These are phyloP conservation scores for Trifolium fragiferum DNA, from an alignment of 306 rosid species.

Conservation along the genomic window DNA sequence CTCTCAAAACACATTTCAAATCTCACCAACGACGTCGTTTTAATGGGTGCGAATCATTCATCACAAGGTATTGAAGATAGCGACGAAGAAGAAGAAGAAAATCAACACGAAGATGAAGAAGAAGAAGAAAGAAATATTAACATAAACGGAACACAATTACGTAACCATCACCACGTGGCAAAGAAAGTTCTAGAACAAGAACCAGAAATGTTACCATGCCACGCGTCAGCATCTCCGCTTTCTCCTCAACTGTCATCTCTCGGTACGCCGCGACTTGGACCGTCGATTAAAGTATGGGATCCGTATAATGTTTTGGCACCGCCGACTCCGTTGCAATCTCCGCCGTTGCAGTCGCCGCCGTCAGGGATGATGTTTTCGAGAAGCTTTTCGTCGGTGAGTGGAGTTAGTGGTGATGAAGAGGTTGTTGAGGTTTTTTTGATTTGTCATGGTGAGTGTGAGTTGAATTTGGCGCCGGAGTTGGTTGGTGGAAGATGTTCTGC, in stretches of 20 bases:
- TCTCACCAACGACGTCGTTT: slow-evolving; percentile 34
- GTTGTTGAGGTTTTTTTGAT: slow-evolving; percentile 80
- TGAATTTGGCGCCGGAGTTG: slow-evolving; percentile 78
- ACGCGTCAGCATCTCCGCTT: slow-evolving; percentile 93
- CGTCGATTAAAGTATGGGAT: slow-evolving; percentile 96
- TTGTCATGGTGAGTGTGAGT: slow-evolving; percentile 89
- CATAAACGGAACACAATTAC: slow-evolving; percentile 44
- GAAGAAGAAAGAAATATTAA: slow-evolving; percentile 51
- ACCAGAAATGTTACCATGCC: slow-evolving; percentile 92
- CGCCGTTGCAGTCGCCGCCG: slow-evolving; percentile 59
- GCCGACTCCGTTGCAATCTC: slow-evolving; percentile 64
- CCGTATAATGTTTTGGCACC: slow-evolving; percentile 89
- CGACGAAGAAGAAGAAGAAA: slow-evolving; percentile 65
- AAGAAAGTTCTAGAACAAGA: slow-evolving; percentile 93
- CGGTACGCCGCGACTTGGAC: slow-evolving; percentile 92
- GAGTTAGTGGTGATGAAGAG: slow-evolving; percentile 55
- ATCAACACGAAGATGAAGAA: slow-evolving; percentile 48
- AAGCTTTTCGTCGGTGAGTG: slow-evolving; percentile 60
- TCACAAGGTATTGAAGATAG: slow-evolving; percentile 57
- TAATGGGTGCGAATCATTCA: slow-evolving; percentile 63
- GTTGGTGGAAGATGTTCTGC: slow-evolving; percentile 74
- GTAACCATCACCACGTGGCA: slow-evolving; percentile 46
- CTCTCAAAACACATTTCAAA: not conserved
- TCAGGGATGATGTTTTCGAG: slow-evolving; percentile 54
- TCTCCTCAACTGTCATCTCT: slow-evolving; percentile 92